These are phyloP conservation scores for Polymyxa betae DNA, from an alignment of 208 protist species.

Conservation along the genomic window DNA sequence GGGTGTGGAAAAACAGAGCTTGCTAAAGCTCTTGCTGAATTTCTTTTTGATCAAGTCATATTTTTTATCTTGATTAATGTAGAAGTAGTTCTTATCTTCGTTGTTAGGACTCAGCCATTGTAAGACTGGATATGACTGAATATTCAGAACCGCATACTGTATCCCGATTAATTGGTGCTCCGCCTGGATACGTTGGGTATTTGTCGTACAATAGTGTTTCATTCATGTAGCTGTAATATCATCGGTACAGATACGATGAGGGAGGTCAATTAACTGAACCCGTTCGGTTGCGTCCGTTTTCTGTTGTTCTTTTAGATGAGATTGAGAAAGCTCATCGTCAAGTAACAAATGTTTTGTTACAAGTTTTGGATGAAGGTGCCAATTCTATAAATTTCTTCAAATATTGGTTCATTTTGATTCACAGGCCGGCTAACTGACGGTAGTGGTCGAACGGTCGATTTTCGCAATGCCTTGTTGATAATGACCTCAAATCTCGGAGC, in stretches of 20 bases:
- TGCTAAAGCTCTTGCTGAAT: conserved; percentile 76
- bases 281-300: conserved; percentile 69
- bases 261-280: conserved; percentile 69
- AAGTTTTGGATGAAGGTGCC: conserved; percentile 76
- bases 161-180: conserved; percentile 64
- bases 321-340: conserved; percentile 82
- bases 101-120: conserved; percentile 52
- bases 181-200: conserved; percentile 68
- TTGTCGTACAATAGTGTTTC: too few relatives aligned
- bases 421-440: conserved; percentile 78
- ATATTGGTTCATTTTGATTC: too few relatives aligned
- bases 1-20: conserved; percentile 85
- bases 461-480: conserved; percentile 72
- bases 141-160: conserved; percentile 66
- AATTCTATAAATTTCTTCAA: too few relatives aligned
- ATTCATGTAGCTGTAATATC: too few relatives aligned
- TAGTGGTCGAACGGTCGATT: conserved; percentile 76
- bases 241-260: conserved; percentile 67
- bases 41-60: conserved; percentile 57
- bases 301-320: conserved; percentile 80
- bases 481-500: conserved; percentile 74
- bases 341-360: conserved; percentile 76
- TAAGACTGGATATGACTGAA: conserved; percentile 51
- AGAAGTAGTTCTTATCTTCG: too few relatives aligned
- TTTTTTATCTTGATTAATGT: too few relatives aligned